A percentile compares a stretch with the other conserved stretches of the same genome.
Evolutionary conservation across 1,284 basidiomycete genomes (phyloP).

Genomic region (Marasmius fiardii): DNA sequence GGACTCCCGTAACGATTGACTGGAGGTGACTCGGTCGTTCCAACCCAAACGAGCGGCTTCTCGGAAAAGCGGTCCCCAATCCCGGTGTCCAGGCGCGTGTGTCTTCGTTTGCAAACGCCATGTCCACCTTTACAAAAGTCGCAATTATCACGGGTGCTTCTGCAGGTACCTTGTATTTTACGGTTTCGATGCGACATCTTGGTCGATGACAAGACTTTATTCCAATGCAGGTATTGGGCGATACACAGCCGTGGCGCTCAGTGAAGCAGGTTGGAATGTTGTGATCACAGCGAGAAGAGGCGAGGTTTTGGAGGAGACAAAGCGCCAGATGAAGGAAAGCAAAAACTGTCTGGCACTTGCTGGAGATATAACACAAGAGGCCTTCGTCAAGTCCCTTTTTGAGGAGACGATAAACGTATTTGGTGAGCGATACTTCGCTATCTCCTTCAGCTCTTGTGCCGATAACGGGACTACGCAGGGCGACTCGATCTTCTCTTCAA

Average conservation of each 20-base stretch:
- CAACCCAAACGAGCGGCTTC: too few relatives aligned
- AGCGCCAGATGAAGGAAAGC: conserved; percentile 34
- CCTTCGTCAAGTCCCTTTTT: conserved; percentile 62
- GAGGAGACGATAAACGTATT: conserved; percentile 49
- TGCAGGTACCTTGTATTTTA: conserved; percentile 9
- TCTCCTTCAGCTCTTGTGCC: neutral
- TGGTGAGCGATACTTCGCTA: conserved; percentile 34
- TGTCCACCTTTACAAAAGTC: conserved; percentile 1
- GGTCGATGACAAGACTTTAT: neutral
- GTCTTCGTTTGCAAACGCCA: neutral
- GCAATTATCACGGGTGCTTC: conserved; percentile 16
- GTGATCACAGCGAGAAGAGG: conserved; percentile 56
- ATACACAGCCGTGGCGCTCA: conserved; percentile 42
- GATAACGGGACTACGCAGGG: conserved; percentile 33
- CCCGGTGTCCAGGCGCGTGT: too few relatives aligned
- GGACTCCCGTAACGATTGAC: too few relatives aligned
- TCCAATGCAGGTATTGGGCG: conserved; percentile 30
- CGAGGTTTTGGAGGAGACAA: conserved; percentile 58
- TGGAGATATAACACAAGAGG: conserved; percentile 65
- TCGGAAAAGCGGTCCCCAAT: too few relatives aligned
- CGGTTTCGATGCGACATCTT: neutral
- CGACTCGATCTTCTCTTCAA: conserved; percentile 80
- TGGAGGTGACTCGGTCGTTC: too few relatives aligned
- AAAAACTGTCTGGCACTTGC: conserved; percentile 39
- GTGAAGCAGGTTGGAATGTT: conserved; percentile 56